phyloP scores from a whole-genome alignment of 306 rosid species.

The Pyrus bretschneideri region DNA sequence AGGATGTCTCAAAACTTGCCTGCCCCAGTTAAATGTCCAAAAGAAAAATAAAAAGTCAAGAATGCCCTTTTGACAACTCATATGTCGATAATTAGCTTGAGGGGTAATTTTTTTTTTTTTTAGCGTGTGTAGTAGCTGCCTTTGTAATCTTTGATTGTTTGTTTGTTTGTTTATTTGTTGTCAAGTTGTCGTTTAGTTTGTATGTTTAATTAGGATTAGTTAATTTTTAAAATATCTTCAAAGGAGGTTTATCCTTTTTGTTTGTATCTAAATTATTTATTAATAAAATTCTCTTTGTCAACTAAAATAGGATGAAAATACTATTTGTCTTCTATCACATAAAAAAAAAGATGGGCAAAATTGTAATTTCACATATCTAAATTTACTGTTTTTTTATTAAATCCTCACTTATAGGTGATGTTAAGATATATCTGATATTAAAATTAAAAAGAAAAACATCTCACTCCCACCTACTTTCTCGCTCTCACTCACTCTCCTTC shows the following conservation, averaged over 20 bases:
- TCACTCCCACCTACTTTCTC: too few relatives aligned
- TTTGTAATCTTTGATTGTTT: background rate
- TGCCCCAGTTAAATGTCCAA: background rate
- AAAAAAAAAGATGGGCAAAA: too few relatives aligned
- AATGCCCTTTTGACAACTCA: background rate
- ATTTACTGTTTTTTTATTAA: too few relatives aligned
- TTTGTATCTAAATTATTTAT: background rate
- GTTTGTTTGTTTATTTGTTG: background rate
- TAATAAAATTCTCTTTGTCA: too few relatives aligned
- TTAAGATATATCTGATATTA: too few relatives aligned
- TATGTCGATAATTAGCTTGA: too few relatives aligned
- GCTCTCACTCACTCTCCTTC: too few relatives aligned
- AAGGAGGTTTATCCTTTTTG: background rate
- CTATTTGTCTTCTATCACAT: too few relatives aligned
- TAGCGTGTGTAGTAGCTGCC: background rate
- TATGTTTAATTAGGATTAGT: background rate
- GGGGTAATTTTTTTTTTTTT: too few relatives aligned
- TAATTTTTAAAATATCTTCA: background rate
- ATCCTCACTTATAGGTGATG: accelerated
- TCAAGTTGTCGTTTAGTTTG: background rate
- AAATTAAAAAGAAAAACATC: too few relatives aligned
- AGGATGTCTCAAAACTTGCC: background rate
- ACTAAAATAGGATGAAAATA: accelerated
- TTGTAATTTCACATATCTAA: too few relatives aligned
- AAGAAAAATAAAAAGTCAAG: background rate